Evolutionary conservation across 345 rosid genomes (phyloP), one percentile per base, ranked within the genome.

Genomic region (Tarenaya hassleriana): DNA sequence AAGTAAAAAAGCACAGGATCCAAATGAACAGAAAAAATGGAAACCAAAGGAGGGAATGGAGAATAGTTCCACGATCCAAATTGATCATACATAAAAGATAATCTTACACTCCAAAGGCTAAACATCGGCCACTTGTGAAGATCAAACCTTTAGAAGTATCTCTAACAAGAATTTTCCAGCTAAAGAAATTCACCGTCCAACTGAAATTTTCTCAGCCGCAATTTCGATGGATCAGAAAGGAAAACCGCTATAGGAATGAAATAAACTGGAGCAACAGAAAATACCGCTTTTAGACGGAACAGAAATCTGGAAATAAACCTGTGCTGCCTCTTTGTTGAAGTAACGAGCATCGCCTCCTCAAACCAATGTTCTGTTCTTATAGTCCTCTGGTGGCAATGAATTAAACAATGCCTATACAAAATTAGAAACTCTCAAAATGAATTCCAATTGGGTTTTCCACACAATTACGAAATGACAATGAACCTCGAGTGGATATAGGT

Each of bases 331-430:
- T 47, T 44, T 60, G 71, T 85, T 88, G 55, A 84, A 86, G 66
- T 86, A 92, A 45, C 95, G 88, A 44, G 95, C 96, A 64, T 92
- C 95, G 11, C 98, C 98, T 60, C 98, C 95, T 65, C 83, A 69
- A 12, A 88, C 95, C 74, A 92, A 69, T 6, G 78, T 42, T 1
- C 83, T 90, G 40, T 77, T 71, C 77, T 64, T 77, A 80, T 81
- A 92, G 60, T 92, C 95, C 73, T 83, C 91, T 0, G 68, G 73
- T 0, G 90, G 88, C 76, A 88, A 76, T 35, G 95, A 88, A 74
- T 78, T 73, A 68, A 88, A 85, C 73, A 92, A 70, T 38, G 98
- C 88, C 96, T 92, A 60, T 79, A 63, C 48, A 62, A n/a, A n/a
- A n/a, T n/a, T 16, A 58, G 0, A 32, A 17, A 35, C 17, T 11